A percentile compares a stretch with the other conserved stretches of the same genome.
These are phyloP conservation scores for Ceratocystis albifundus DNA, from an alignment of 2,329 filamentous ascomycete genomes.

Conservation along the genomic window DNA sequence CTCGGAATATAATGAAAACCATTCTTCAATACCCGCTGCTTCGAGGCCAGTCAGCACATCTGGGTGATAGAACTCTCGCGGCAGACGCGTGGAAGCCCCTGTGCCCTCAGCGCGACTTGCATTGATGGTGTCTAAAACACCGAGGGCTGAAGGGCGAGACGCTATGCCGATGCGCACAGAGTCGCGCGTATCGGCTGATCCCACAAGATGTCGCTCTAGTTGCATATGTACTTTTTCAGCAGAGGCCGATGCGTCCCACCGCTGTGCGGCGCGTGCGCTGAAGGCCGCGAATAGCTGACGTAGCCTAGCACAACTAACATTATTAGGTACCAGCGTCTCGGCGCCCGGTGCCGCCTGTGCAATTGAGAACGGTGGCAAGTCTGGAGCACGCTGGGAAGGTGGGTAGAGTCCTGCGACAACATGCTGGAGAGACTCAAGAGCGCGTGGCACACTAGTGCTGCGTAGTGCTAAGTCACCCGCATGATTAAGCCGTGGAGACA, in stretches of 20 bases:
- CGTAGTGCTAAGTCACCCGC: constrained; percentile 55
- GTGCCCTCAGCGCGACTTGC: constrained; percentile 69
- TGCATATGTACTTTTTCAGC: constrained; percentile 72
- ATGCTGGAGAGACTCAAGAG: constrained; percentile 67
- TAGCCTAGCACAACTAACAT: constrained; percentile 61
- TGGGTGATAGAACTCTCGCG: constrained; percentile 74
- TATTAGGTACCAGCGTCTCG: constrained; percentile 73
- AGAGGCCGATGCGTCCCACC: constrained; percentile 66
- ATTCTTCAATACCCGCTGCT: constrained; percentile 77
- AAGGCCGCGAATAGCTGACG: constrained; percentile 58
- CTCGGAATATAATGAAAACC: constrained; percentile 80
- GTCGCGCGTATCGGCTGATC: constrained; percentile 28
- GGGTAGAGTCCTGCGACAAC: constrained; percentile 67
- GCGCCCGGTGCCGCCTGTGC: constrained; percentile 49
- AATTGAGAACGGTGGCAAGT: constrained; percentile 37
- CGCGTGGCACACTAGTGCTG: constrained; percentile 61
- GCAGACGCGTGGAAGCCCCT: constrained; percentile 58
- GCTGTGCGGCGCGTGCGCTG: constrained; percentile 56
- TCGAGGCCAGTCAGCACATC: constrained; percentile 57
- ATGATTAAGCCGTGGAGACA: constrained; percentile 45
- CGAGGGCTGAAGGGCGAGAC: constrained; percentile 57
- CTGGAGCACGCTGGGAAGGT: constrained; percentile 32
- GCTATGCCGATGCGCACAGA: constrained; percentile 53
- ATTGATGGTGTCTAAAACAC: constrained; percentile 91
- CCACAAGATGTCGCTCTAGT: constrained; percentile 67